phyloP scores from a whole-genome alignment of 2,329 filamentous ascomycete genomes.

The Aspergillaceae sp. region DNA sequence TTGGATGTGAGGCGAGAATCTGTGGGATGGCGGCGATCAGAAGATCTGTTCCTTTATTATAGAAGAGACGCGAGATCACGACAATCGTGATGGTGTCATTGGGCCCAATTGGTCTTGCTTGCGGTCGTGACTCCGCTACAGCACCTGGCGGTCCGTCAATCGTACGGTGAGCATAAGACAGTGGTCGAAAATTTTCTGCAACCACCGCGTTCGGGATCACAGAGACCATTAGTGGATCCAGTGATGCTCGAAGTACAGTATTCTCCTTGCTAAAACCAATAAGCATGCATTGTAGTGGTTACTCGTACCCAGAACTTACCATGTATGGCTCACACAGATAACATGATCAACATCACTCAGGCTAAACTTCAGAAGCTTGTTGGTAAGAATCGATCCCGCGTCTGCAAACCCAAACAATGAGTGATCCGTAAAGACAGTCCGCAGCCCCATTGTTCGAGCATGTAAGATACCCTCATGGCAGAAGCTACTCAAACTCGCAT shows the following conservation, averaged over 20 bases:
- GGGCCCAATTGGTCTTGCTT: slow-evolving; percentile 63
- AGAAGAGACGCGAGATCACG: slow-evolving; percentile 93
- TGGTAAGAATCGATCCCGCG: slow-evolving; percentile 88
- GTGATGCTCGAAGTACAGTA: slow-evolving; percentile 83
- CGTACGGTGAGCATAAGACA: slow-evolving; percentile 43
- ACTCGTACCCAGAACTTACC: slow-evolving; percentile 47
- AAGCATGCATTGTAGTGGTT: slow-evolving; percentile 6
- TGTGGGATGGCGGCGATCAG: slow-evolving; percentile 93
- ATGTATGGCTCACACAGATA: slow-evolving; percentile 96
- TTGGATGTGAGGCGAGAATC: slow-evolving; percentile 79
- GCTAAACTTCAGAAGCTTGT: slow-evolving; percentile 93
- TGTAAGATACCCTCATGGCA: slow-evolving; percentile 94
- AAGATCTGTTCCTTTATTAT: slow-evolving; percentile 96
- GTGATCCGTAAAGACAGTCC: slow-evolving; percentile 95
- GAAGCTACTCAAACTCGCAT: slow-evolving; percentile 83
- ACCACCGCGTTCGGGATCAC: slow-evolving; percentile 97
- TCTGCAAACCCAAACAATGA: slow-evolving; percentile 97
- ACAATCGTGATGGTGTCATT: slow-evolving; percentile 90
- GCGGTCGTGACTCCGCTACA: slow-evolving; percentile 36
- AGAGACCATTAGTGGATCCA: slow-evolving; percentile 94
- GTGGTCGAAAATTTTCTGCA: slow-evolving; percentile 84
- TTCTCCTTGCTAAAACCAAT: slow-evolving; percentile 72
- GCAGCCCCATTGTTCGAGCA: slow-evolving; percentile 87
- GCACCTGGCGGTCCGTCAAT: slow-evolving; percentile 15
- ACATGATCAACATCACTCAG: slow-evolving; percentile 96